Conservation (phyloP, 139 green algal species). For the Trebouxia sp. region DNA sequence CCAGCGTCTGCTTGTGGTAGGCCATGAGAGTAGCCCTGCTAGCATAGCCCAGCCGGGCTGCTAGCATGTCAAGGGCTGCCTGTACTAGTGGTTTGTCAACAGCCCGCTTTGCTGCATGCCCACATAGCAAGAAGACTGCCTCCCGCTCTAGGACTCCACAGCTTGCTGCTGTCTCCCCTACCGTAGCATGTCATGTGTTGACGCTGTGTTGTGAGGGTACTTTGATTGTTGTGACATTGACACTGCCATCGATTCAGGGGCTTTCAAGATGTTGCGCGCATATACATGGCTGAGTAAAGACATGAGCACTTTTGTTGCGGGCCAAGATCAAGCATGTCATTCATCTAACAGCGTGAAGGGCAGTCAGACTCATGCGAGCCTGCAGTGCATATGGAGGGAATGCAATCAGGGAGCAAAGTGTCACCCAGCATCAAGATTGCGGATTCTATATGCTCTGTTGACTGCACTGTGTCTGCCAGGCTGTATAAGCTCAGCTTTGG, state of each 20-base stretch:
- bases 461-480: not conserved
- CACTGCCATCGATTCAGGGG: too few relatives aligned
- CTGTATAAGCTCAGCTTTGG: slow-evolving; percentile 26
- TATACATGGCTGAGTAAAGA: too few relatives aligned
- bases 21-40: slow-evolving; percentile 33
- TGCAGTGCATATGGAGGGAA: too few relatives aligned
- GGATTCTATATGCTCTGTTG: slow-evolving; percentile 45
- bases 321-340: too few relatives aligned
- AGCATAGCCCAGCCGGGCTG: slow-evolving; percentile 39
- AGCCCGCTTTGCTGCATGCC: slow-evolving; percentile 33
- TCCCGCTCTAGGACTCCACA: slow-evolving; percentile 39
- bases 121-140: slow-evolving; percentile 37
- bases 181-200: too few relatives aligned
- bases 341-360: too few relatives aligned
- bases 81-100: slow-evolving; percentile 19
- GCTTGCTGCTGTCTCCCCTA: slow-evolving; percentile 34
- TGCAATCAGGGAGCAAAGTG: not conserved
- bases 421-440: slow-evolving; percentile 45
- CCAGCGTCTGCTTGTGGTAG: slow-evolving; percentile 33
- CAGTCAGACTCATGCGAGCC: too few relatives aligned
- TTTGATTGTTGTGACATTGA: too few relatives aligned
- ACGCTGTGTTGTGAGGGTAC: too few relatives aligned
- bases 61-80: slow-evolving; percentile 37
- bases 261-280: too few relatives aligned
- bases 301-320: too few relatives aligned